Evolutionary conservation across 495 filamentous ascomycete species (phyloP).

Genomic region (Penicillium bovifimosum): DNA sequence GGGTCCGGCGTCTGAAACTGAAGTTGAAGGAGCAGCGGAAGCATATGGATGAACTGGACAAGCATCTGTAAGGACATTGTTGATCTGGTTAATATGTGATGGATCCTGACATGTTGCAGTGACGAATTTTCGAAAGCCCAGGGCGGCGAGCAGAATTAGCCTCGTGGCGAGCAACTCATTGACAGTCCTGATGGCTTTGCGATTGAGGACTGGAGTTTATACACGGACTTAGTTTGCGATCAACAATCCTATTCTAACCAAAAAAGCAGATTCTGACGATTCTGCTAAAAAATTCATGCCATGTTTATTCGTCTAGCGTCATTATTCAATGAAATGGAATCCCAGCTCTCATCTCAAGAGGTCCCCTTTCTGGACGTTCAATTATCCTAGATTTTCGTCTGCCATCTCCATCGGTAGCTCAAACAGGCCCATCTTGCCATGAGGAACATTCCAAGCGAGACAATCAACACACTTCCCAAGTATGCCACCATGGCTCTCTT

Average conservation of each 20-base stretch:
- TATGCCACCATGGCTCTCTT: slow-evolving; percentile 31
- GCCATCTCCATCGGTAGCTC: slow-evolving; percentile 44
- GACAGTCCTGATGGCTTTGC: background rate
- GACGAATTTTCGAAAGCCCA: slow-evolving; percentile 62
- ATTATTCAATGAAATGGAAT: background rate
- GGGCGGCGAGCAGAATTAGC: slow-evolving; percentile 69
- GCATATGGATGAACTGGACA: slow-evolving; percentile 70
- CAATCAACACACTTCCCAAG: slow-evolving; percentile 33
- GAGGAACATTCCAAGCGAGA: slow-evolving; percentile 34
- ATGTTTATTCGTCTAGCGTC: background rate
- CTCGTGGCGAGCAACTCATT: background rate
- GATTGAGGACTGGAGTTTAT: background rate
- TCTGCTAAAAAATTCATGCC: background rate
- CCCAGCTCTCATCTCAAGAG: background rate
- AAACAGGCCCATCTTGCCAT: slow-evolving; percentile 47
- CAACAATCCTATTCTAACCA: background rate
- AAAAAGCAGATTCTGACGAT: background rate
- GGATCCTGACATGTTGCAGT: slow-evolving; percentile 30
- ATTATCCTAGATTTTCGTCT: slow-evolving; percentile 27
- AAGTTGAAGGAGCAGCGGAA: slow-evolving; percentile 70
- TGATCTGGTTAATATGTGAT: background rate
- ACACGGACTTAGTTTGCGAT: background rate
- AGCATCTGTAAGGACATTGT: slow-evolving; percentile 64
- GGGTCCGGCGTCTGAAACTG: slow-evolving; percentile 54
- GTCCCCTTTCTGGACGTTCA: background rate